phyloP scores from a whole-genome alignment of 208 protist genomes.

The Porcisia deanei region DNA sequence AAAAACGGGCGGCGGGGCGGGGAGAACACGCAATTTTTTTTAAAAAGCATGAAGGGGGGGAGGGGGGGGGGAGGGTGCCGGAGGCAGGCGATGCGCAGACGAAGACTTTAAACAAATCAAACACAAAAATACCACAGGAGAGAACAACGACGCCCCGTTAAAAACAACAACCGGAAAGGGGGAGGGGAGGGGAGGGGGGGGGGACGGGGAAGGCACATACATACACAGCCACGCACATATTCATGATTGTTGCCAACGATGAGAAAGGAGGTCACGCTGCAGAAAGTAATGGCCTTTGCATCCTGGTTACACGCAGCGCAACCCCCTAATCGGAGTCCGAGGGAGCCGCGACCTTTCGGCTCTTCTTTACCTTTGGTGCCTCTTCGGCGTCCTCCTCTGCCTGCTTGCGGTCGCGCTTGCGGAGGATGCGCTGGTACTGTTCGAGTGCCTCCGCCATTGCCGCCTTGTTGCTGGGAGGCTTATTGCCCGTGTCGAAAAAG shows the following conservation, averaged over 20 bases:
- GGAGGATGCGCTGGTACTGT: conserved; percentile 81
- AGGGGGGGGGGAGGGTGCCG: too few species aligned
- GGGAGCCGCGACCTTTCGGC: conserved; percentile 49
- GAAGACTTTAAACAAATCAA: too few species aligned
- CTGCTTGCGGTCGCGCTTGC: conserved; percentile 60
- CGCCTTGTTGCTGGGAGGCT: conserved; percentile 93
- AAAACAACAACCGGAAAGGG: not conserved
- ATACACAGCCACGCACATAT: not conserved
- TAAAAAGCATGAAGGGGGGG: not conserved
- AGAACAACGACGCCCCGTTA: too few species aligned
- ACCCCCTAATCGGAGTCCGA: conserved; percentile 59
- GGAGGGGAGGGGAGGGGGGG: not conserved
- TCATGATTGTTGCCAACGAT: not conserved
- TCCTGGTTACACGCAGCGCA: not conserved
- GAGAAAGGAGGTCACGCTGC: not conserved
- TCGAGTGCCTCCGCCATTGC: conserved; percentile 97
- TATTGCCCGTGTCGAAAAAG: conserved; percentile 98
- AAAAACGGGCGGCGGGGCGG: too few species aligned
- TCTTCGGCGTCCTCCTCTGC: conserved; percentile 23
- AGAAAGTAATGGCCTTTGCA: not conserved
- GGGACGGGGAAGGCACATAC: not conserved
- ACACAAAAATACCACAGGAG: too few species aligned
- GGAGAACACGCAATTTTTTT: not conserved
- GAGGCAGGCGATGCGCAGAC: too few species aligned
- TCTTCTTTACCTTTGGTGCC: conserved; percentile 63